A percentile compares a stretch with the other conserved stretches of the same genome.
Conservation (phyloP, 75 land plant species). For the Adiantum capillusveneris region DNA sequence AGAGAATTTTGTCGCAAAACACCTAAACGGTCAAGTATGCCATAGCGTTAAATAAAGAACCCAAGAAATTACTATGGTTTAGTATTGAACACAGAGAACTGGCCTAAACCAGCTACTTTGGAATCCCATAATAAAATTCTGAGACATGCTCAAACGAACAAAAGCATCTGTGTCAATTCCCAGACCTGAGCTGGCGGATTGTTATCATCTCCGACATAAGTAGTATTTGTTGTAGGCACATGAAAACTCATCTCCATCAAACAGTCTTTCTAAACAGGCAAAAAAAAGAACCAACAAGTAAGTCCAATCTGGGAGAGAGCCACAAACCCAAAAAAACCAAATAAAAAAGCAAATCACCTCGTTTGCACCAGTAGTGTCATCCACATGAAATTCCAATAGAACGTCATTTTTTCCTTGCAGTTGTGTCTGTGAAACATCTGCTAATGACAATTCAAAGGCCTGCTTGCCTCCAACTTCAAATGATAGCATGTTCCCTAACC, state of each 20-base stretch:
- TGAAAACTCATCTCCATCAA: conserved; percentile 97
- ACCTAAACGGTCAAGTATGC: conserved; percentile 25
- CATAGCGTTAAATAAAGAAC: not conserved
- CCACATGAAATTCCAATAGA: conserved; percentile 87
- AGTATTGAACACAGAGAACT: not conserved
- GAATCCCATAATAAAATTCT: too few relatives aligned
- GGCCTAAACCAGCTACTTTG: too few relatives aligned
- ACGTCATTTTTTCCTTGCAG: conserved; percentile 97
- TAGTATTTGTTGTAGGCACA: conserved; percentile 82
- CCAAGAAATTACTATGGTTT: not conserved
- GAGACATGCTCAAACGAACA: too few relatives aligned
- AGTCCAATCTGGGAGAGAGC: not conserved
- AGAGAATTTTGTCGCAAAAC: conserved; percentile 57
- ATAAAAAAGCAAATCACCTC: conserved; percentile 51
- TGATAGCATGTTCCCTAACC: conserved; percentile 60
- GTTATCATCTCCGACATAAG: conserved; percentile 87
- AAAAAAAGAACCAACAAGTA: not conserved
- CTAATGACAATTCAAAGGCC: conserved; percentile 77
- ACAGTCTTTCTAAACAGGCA: conserved; percentile 74
- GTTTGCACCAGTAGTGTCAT: conserved; percentile 95
- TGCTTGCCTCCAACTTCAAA: conserved; percentile 69
- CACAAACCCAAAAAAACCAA: not conserved
- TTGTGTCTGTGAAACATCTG: conserved; percentile 94
- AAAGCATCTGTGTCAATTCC: too few relatives aligned
- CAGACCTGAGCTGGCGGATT: conserved; percentile 86